phyloP scores from a whole-genome alignment of 805 yeast species.

The Cyberlindnera mycetangii region DNA sequence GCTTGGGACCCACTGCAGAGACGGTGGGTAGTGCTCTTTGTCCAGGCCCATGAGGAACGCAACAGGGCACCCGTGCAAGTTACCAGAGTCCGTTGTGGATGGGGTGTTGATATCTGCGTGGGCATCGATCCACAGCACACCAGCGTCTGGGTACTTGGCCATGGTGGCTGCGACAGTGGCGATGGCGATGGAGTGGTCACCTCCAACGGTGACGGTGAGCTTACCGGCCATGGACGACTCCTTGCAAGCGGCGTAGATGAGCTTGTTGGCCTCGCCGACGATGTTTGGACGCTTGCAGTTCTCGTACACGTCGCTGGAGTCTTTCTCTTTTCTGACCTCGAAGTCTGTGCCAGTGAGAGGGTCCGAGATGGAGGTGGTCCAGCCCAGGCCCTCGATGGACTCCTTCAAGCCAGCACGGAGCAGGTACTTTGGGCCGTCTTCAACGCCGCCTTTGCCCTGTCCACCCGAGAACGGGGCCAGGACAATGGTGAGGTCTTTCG shows the following conservation, averaged over 20 bases:
- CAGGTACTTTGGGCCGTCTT: constrained; percentile 84
- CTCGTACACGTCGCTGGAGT: constrained; percentile 48
- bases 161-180: constrained; percentile 88
- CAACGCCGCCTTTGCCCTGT: constrained; percentile 92
- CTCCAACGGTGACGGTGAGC: constrained; percentile 86
- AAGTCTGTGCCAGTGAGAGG: constrained; percentile 53
- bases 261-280: constrained; percentile 70
- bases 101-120: constrained; percentile 97
- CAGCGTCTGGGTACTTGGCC: constrained; percentile 78
- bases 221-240: constrained; percentile 44
- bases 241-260: constrained; percentile 59
- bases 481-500: constrained; percentile 62
- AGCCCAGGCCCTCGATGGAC: constrained; percentile 66
- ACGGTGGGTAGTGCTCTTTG: constrained; percentile 61
- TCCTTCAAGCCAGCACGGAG: constrained; percentile 65
- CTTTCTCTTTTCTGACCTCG: constrained; percentile 37
- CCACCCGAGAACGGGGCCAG: constrained; percentile 96
- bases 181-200: constrained; percentile 95
- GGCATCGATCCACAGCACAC: constrained; percentile 94
- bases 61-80: constrained; percentile 95
- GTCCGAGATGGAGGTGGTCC: constrained; percentile 54
- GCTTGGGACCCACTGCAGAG: constrained; percentile 78
- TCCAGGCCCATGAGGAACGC: constrained; percentile 86
- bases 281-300: constrained; percentile 68
- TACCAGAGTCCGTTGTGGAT: constrained; percentile 77